Evolutionary conservation across 1,284 basidiomycete genomes (phyloP), one percentile per base, ranked within the genome.

Genomic region (Puccinia triticina): DNA sequence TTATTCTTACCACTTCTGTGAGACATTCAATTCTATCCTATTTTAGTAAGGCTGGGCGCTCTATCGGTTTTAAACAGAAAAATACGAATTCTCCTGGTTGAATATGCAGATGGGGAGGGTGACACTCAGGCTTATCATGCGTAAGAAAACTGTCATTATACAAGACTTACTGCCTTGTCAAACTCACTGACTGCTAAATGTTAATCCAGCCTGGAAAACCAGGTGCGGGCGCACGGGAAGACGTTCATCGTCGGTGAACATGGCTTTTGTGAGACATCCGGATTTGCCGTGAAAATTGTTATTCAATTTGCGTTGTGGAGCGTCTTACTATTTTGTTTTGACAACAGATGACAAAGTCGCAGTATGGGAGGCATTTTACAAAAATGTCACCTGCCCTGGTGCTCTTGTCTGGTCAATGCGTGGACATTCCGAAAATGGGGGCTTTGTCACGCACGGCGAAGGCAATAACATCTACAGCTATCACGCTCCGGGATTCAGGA

Each of bases 221-320:
- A 37, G 34, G 61, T 75, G 23, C 26, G 61, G 10, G 53, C 26
- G 29, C 57, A 75, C 37, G 40, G 40, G n/a, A 82, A 82, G 61
- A 75, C 80, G 26, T 74, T 82, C 10, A 61, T 82, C 29, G 8
- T 82, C 3, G 80, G 72, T 34, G 80, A 82, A 66, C 80, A 82
- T 55, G 80, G 80, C 23, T 82, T 82, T 67, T 82, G 80, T 82
- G 61, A 50, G 80, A 18, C 64, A 37, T 11, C 3, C 48, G 18
- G 48, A 50, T 16, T 21, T 16, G 2, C 18, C 18, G 48, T 10
- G 26, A n/a, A 12, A 16, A 18, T 3, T 40, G 23, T 40, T 10
- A 4, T 59, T 0, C 32, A 2, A 26, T 5, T 53, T 21, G 2
- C 34, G 3, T 8, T 3, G 37, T 57, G 5, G 18, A 72, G n/a